A percentile compares a stretch with the other conserved stretches of the same genome.
phyloP scores from a whole-genome alignment of 129 eudicot genomes.

The Pulicaria dysenterica region DNA sequence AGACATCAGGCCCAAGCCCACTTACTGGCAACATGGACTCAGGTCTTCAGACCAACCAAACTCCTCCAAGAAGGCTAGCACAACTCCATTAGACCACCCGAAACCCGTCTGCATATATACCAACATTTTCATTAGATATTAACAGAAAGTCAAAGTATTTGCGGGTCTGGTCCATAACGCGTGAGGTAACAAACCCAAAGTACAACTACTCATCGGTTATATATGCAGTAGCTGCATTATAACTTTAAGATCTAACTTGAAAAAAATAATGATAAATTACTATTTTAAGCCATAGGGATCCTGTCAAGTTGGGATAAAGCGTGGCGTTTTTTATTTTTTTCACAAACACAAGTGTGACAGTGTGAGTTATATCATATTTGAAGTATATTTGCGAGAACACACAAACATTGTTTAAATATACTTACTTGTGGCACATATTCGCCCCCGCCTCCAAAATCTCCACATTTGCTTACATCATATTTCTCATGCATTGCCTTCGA shows the following conservation, averaged over 20 bases:
- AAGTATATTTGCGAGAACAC: neutral
- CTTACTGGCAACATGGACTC: conserved; percentile 55
- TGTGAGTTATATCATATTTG: no score
- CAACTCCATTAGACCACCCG: conserved; percentile 98
- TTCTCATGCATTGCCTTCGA: conserved; percentile 82
- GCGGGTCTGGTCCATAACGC: neutral
- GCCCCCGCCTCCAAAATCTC: conserved; percentile 86
- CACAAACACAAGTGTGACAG: no score
- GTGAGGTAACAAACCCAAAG: neutral
- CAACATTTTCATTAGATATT: conserved; percentile 1
- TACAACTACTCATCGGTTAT: no score
- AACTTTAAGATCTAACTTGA: no score
- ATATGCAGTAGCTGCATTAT: no score
- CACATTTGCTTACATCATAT: conserved; percentile 81
- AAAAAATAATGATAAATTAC: no score
- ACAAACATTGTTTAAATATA: conserved; percentile 3
- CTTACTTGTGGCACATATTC: conserved; percentile 95
- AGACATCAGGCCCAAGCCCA: conserved; percentile 4
- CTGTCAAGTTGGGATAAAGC: no score
- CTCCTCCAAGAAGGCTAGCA: conserved; percentile 89
- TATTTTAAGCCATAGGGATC: no score
- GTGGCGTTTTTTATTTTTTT: no score
- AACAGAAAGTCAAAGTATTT: neutral
- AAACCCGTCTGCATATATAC: conserved; percentile 80
- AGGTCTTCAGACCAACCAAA: conserved; percentile 90